Evolutionary conservation across 805 yeast genomes (phyloP).

Genomic region (Candida methanosorbosa): DNA sequence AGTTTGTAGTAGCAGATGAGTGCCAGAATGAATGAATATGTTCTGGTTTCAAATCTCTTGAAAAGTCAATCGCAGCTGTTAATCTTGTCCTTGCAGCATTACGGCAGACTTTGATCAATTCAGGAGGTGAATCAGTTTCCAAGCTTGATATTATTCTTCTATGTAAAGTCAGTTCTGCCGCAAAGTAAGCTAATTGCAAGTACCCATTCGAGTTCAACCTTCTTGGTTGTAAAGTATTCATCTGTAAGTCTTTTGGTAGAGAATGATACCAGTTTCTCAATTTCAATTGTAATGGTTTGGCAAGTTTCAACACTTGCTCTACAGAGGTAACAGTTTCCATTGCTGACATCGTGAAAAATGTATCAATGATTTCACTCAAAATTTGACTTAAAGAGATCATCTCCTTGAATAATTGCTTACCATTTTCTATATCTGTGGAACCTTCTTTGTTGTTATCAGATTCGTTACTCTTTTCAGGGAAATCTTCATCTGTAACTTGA

Average conservation of each 20-base stretch:
- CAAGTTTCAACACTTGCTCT: slow-evolving; percentile 60
- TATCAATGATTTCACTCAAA: slow-evolving; percentile 60
- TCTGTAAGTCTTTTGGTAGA: slow-evolving; percentile 54
- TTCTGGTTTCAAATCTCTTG: slow-evolving; percentile 66
- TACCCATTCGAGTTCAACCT: slow-evolving; percentile 69
- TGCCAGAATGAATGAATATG: slow-evolving; percentile 90
- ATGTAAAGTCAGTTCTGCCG: slow-evolving; percentile 82
- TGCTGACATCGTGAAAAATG: slow-evolving; percentile 66
- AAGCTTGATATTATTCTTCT: slow-evolving; percentile 60
- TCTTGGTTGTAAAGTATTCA: slow-evolving; percentile 50
- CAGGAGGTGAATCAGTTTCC: slow-evolving; percentile 34
- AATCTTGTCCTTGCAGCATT: slow-evolving; percentile 80
- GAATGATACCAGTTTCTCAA: slow-evolving; percentile 73
- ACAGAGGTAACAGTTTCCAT: slow-evolving; percentile 47
- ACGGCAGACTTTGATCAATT: slow-evolving; percentile 61
- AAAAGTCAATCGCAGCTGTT: slow-evolving; percentile 73
- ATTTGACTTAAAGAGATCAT: slow-evolving; percentile 60
- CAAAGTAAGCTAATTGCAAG: slow-evolving; percentile 77
- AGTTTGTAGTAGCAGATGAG: slow-evolving; percentile 67
- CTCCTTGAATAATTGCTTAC: slow-evolving; percentile 59
- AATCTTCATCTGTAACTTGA: slow-evolving; percentile 62
- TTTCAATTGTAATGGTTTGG: slow-evolving; percentile 73
- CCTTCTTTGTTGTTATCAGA: slow-evolving; percentile 35
- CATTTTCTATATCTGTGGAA: slow-evolving; percentile 62
- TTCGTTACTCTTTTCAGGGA: slow-evolving; percentile 57